Conservation (phyloP, 352 stramenopile genomes). For the Phytophthora cryptogea region DNA sequence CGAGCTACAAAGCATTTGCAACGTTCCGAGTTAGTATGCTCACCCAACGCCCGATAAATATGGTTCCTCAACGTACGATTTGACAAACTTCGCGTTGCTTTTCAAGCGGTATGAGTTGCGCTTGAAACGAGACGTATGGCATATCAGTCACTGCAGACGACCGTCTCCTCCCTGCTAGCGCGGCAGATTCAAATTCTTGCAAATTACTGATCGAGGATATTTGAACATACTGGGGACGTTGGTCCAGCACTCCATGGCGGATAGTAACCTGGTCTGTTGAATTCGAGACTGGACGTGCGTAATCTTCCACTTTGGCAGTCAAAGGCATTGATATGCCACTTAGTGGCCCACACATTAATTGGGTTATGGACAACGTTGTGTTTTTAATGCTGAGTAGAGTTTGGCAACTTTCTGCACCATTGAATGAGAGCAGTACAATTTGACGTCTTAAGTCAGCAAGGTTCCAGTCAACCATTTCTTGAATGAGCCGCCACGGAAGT, state of each 20-base stretch:
- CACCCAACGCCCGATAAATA: background rate
- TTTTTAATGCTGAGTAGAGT: constrained; percentile 39
- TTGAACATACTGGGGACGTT: constrained; percentile 13
- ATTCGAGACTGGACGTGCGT: constrained; percentile 1
- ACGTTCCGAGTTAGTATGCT: background rate
- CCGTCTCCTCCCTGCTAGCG: constrained; percentile 1
- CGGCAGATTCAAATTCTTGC: background rate
- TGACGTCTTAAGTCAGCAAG: constrained; percentile 24
- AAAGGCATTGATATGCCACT: background rate
- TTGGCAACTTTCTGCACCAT: constrained; percentile 16
- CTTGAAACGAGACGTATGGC: constrained; percentile 14
- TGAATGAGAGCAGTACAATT: constrained; percentile 31
- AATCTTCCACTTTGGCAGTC: background rate
- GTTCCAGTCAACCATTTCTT: constrained; percentile 40
- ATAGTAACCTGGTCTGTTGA: constrained; percentile 8
- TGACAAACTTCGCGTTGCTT: constrained; percentile 5
- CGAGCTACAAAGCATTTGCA: constrained; percentile 29
- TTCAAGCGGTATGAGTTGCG: constrained; percentile 6
- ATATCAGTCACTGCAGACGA: constrained; percentile 1
- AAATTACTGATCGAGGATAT: constrained; percentile 8
- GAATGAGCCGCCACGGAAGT: constrained; percentile 20
- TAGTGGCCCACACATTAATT: constrained; percentile 51
- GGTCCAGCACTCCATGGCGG: constrained; percentile 5
- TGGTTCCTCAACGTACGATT: constrained; percentile 18
- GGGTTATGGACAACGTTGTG: constrained; percentile 37